Evolutionary conservation across 768 basidiomycete species (phyloP), one percentile per base, ranked within the genome.

Genomic region (Rhizopogon sp.): DNA sequence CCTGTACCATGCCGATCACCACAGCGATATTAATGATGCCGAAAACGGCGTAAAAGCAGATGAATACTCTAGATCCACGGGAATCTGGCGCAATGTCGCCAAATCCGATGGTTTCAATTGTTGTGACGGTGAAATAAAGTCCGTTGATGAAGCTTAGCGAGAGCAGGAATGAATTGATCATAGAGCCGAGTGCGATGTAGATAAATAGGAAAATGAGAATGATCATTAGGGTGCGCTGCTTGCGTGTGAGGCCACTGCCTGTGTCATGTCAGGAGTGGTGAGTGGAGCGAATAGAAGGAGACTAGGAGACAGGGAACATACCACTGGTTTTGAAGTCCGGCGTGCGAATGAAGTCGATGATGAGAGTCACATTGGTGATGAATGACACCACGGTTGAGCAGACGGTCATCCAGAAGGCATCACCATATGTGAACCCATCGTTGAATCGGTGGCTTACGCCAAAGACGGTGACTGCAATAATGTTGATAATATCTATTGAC

Each of bases 211-310:
- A 64, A 60, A 94, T 93, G 54, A 88, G 82, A 37, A 88, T 80
- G 55, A 93, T 85, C 33, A 87, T 81, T n/a, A 93, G 78, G 0
- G 84, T 80, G 4, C 90, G 81, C 61, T 93, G 92, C 63, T 84
- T 90, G 22, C 79, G 78, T 0, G 90, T 93, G 39, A 94, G 70
- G 1, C 92, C 92, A 58, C 88, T 90, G 5, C 86, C 88, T 89
- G 50, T 14, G 5, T 3, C 2, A 22, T 11, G 29, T n/a, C 35
- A 33, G 57, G n/a, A 55, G 31, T 28, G 39, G 20, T 50, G 35
- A 45, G 49, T 28, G 33, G 56, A 3, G 25, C 37, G 37, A 6
- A 37, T 40, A 3, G 20, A 6, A 39, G 52, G 41, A 29, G 17
- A 6, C 10, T 17, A 4, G 25, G 25, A 25, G 25, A 25, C 25